Evolutionary conservation across 495 filamentous ascomycete genomes (phyloP).

Genomic region (Penicillium robsamsonii): DNA sequence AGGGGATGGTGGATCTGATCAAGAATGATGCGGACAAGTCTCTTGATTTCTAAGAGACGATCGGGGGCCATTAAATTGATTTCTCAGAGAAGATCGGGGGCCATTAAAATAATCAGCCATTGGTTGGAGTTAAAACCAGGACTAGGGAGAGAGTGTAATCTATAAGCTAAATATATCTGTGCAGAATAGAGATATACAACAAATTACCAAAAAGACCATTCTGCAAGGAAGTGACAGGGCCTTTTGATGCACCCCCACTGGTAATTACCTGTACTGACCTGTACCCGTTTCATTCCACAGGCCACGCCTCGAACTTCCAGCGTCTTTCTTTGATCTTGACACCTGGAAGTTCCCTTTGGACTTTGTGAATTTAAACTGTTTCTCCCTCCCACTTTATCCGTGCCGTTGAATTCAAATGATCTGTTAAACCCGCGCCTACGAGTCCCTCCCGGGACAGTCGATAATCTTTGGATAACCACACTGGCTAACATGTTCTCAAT

Average conservation of each 20-base stretch:
- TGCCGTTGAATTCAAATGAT: constrained; percentile 13
- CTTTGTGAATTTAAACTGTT: constrained; percentile 6
- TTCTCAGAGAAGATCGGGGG: too few species aligned
- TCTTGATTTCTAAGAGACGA: constrained; percentile 62
- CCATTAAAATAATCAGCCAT: too few species aligned
- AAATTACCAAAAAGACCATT: background rate
- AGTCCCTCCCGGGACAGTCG: constrained; percentile 18
- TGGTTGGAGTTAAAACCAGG: too few species aligned
- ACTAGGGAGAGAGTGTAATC: too few species aligned
- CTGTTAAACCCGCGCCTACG: constrained; percentile 14
- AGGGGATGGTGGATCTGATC: constrained; percentile 95
- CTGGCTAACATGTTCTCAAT: constrained; percentile 21
- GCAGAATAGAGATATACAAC: background rate
- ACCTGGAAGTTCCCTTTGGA: background rate
- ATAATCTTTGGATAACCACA: background rate
- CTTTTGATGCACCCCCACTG: background rate
- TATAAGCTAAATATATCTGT: too few species aligned
- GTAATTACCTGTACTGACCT: constrained; percentile 1
- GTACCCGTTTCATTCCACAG: background rate
- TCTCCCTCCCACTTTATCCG: constrained; percentile 20
- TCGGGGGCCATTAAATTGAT: too few species aligned
- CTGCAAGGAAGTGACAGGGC: background rate
- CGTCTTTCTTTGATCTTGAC: background rate
- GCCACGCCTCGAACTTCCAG: background rate
- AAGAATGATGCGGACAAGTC: constrained; percentile 90